These are phyloP conservation scores for Entoloma clypeatum DNA, from an alignment of 1,284 basidiomycete species.

Conservation along the genomic window DNA sequence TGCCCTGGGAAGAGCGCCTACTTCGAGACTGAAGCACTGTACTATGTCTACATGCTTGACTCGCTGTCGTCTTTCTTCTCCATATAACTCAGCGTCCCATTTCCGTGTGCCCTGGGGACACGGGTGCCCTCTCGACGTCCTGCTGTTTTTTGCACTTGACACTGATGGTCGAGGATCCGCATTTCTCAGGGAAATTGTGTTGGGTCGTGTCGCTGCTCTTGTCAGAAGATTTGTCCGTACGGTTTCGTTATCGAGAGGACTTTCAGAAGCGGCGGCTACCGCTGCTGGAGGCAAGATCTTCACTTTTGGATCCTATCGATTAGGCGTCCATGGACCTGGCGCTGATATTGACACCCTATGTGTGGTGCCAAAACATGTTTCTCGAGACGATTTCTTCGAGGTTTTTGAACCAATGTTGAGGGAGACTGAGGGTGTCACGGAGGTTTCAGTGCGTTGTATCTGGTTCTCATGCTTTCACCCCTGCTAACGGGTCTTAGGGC, in stretches of 20 bases:
- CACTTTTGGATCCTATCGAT: constrained; percentile 94
- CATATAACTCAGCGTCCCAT: constrained; percentile 4
- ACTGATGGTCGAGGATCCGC: constrained; percentile 16
- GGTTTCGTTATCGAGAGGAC: constrained; percentile 74
- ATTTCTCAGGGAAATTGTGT: constrained; percentile 78
- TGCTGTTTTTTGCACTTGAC: constrained; percentile 7
- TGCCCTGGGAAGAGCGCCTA: constrained; percentile 9
- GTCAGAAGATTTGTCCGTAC: constrained; percentile 94
- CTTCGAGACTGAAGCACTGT: constrained; percentile 6
- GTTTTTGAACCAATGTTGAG: constrained; percentile 89
- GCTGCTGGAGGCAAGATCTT: constrained; percentile 97
- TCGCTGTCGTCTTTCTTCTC: constrained; percentile 3
- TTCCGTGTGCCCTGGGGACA: constrained; percentile 11
- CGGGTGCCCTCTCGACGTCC: constrained; percentile 7
- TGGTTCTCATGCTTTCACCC: constrained; percentile 8
- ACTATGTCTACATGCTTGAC: constrained; percentile 5
- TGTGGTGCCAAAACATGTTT: constrained; percentile 95
- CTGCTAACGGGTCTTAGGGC: constrained; percentile 49
- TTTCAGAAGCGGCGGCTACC: constrained; percentile 83
- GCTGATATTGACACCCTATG: constrained; percentile 99
- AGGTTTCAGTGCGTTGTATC: constrained; percentile 79
- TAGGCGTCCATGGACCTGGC: constrained; percentile 96
- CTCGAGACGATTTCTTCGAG: constrained; percentile 93
- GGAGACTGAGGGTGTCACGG: constrained; percentile 81
- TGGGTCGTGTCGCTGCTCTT: constrained; percentile 85